A percentile compares a stretch with the other conserved stretches of the same genome.
Evolutionary conservation across 1,284 basidiomycete species (phyloP).

Genomic region (Cryptococcus sp.): DNA sequence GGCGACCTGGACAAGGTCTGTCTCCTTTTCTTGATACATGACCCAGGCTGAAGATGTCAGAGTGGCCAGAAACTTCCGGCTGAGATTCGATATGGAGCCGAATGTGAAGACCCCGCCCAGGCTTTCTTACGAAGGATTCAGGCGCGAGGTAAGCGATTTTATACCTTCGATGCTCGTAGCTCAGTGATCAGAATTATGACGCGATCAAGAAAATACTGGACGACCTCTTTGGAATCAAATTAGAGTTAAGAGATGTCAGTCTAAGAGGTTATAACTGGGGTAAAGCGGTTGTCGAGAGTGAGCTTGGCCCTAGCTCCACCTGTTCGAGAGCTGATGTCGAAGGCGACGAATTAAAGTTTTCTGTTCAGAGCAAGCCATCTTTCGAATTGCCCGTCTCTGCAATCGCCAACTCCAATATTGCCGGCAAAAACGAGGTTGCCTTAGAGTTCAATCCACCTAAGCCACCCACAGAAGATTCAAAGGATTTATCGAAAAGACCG

Average conservation of each 20-base stretch:
- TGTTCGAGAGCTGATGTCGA: conserved; percentile 7
- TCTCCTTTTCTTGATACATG: neutral
- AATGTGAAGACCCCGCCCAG: conserved; percentile 54
- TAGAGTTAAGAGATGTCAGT: conserved; percentile 82
- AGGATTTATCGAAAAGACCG: conserved; percentile 48
- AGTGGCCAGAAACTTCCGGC: conserved; percentile 87
- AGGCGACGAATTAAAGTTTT: conserved; percentile 87
- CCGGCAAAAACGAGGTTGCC: conserved; percentile 93
- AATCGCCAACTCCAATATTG: conserved; percentile 97
- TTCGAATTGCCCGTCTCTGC: conserved; percentile 86
- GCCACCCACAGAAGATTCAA: conserved; percentile 47
- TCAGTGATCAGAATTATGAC: conserved; percentile 66
- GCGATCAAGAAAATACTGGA: conserved; percentile 70
- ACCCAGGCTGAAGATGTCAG: conserved; percentile 41
- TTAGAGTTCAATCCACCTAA: conserved; percentile 74
- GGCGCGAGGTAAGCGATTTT: conserved; percentile 37
- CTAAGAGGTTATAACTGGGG: conserved; percentile 99
- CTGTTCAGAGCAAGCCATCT: conserved; percentile 81
- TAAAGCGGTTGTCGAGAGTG: conserved; percentile 86
- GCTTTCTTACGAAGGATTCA: conserved; percentile 91
- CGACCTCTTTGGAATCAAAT: conserved; percentile 74
- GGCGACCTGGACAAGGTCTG: conserved; percentile 71
- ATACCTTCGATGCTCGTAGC: neutral
- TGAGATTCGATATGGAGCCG: conserved; percentile 64
- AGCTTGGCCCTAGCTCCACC: conserved; percentile 25